Base-by-base conservation (phyloP, 2,329 filamentous ascomycete genomes). In the Ascosphaera pollenicola region DNA sequence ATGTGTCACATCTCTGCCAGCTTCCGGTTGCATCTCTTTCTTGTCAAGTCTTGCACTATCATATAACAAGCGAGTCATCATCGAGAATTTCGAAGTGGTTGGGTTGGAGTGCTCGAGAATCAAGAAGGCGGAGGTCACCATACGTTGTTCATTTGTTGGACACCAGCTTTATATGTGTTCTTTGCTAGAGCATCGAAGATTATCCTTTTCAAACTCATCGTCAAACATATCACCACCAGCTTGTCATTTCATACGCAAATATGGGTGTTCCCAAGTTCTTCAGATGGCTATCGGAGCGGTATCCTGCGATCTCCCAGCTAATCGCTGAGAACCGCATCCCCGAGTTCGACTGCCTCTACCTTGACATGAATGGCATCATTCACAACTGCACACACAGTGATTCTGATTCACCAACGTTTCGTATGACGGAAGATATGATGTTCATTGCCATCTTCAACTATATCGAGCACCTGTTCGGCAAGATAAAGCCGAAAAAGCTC, bases 361-460 rank as follows among this genome's bases (percentile, higher is more conserved):
- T 63, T 35, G 62, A 64, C 54, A 98, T 98, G 89, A 98, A 98
- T 61, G 89, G 89, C 48, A 98, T 98, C 57, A 98, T 98, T 52
- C 87, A 98, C 61, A 98, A 98, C 59, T 98, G 89, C 59, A 98
- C 89, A 41, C 89, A 98, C 63, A 93, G 89, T 54, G 87, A 98
- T 61, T 78, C 82, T 17, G 85, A 91, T 54, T 85, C 87, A 54
- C 75, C 84, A 3, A 83, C 82, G 1, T 91, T 91, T 52, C 83
- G 89, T 40, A 76, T 95, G 61, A 87, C 78, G 41, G 91, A 98
- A 58, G 87, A 98, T 57, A 82, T 94, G 59, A 98, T 98, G 89
- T 98, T 98, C 55, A 94, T 98, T 49, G 80, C 84, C 42, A 98
- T 98, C 52, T 98, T 98, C 72, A 95, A 95, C 62, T 98, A 98